Conservation (phyloP, 1,139 yeast species). For the Candida freyschussii region DNA sequence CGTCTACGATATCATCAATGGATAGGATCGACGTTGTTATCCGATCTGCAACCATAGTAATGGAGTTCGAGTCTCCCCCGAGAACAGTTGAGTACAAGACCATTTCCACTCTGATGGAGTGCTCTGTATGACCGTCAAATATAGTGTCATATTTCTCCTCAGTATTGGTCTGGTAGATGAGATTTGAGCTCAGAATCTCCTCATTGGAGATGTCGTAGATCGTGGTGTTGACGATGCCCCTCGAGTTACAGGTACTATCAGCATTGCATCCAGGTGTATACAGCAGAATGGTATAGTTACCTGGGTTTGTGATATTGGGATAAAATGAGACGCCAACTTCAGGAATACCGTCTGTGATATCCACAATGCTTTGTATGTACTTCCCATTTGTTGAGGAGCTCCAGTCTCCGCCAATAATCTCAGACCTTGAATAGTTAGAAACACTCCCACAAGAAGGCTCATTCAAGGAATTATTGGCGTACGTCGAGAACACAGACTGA, state of each 20-base stretch:
- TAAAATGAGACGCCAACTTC: conserved; percentile 51
- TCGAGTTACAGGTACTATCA: conserved; percentile 61
- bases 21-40: conserved; percentile 51
- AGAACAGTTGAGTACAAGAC: conserved; percentile 34
- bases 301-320: conserved; percentile 71
- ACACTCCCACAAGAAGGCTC: conserved; percentile 50
- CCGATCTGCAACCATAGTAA: conserved; percentile 67
- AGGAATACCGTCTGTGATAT: conserved; percentile 29
- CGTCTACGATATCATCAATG: conserved; percentile 41
- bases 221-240: conserved; percentile 80
- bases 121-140: conserved; percentile 63
- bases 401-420: conserved; percentile 29
- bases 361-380: conserved; percentile 33
- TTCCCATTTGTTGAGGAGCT: conserved; percentile 27
- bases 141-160: conserved; percentile 76
- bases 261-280: conserved; percentile 83
- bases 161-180: conserved; percentile 75
- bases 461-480: conserved; percentile 73
- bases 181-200: conserved; percentile 35
- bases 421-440: conserved; percentile 33
- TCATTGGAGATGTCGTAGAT: conserved; percentile 41
- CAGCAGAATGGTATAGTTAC: conserved; percentile 65
- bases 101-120: conserved; percentile 52
- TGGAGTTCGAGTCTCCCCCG: conserved; percentile 21
- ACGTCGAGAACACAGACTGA: conserved; percentile 58